Percentiles rank a stretch among this genome's conserved stretches.
Evolutionary conservation across 768 basidiomycete species (phyloP).

Genomic region (Neoboletus brunneissimus): DNA sequence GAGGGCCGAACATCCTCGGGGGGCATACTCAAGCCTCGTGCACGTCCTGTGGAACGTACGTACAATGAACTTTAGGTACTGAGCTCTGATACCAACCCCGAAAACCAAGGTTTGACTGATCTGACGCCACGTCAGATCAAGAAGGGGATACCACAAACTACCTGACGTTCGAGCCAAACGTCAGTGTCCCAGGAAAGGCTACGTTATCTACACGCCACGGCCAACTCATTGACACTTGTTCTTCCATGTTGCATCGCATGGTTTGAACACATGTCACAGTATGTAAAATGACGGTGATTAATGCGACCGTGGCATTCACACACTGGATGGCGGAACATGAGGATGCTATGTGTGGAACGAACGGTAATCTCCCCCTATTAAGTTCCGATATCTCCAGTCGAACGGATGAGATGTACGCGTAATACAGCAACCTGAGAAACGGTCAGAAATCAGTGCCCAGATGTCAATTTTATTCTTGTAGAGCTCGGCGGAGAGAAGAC

Average conservation of each 20-base stretch:
- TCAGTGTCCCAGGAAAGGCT: not conserved
- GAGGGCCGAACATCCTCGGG: not conserved
- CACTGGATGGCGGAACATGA: constrained; percentile 14
- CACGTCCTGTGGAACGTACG: not conserved
- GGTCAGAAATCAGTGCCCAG: not conserved
- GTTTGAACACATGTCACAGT: not conserved
- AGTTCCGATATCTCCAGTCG: not conserved
- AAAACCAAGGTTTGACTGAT: not conserved
- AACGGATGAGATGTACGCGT: not conserved
- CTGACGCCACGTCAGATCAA: not conserved
- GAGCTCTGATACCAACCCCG: not conserved
- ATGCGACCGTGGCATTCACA: not conserved
- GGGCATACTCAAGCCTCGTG: not conserved
- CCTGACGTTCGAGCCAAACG: not conserved
- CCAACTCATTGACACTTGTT: too few species aligned
- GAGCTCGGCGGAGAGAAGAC: not conserved
- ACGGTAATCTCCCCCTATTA: not conserved
- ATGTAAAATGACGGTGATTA: constrained; percentile 13
- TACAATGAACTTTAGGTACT: not conserved
- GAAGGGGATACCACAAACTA: not conserved
- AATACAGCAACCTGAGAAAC: not conserved
- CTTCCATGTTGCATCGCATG: not conserved
- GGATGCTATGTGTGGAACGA: not conserved
- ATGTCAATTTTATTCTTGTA: not conserved
- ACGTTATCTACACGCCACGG: not conserved